Conservation (phyloP, 805 yeast genomes). For the Saccharomycopsis sp. region DNA sequence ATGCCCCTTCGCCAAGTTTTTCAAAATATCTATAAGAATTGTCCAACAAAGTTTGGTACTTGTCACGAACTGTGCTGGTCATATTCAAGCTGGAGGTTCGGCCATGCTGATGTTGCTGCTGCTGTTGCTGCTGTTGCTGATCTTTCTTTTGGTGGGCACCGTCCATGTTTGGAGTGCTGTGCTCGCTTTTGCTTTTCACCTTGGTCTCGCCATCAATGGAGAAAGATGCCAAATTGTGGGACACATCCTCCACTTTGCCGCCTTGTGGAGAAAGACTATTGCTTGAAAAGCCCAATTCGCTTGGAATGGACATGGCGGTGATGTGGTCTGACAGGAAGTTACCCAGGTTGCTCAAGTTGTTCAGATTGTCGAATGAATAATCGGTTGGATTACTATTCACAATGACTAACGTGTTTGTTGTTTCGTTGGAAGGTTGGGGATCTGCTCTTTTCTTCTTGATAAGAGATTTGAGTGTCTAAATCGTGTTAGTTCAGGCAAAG, state of each 20-base stretch:
- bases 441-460: too few relatives aligned
- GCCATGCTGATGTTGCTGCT: too few relatives aligned
- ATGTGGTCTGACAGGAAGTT: too few relatives aligned
- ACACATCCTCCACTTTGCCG: constrained; percentile 4
- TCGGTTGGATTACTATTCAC: too few relatives aligned
- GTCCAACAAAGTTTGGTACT: constrained; percentile 13
- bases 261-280: neutral
- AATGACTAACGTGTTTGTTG: too few relatives aligned
- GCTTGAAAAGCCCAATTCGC: too few relatives aligned
- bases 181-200: neutral
- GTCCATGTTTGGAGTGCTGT: neutral
- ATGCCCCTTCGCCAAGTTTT: constrained; percentile 76
- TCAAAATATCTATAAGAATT: constrained; percentile 28
- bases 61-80: neutral
- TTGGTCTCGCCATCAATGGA: neutral
- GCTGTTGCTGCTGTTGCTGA: neutral
- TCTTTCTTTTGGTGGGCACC: neutral
- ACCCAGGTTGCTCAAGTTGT: too few relatives aligned
- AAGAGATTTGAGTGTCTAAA: too few relatives aligned
- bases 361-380: too few relatives aligned
- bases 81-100: neutral
- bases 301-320: too few relatives aligned
- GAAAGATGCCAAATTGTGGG: constrained; percentile 5
- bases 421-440: too few relatives aligned
- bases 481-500: too few relatives aligned